These are phyloP conservation scores for Corniculantispora saksenae DNA, from an alignment of 2,329 filamentous ascomycete species.

Conservation along the genomic window DNA sequence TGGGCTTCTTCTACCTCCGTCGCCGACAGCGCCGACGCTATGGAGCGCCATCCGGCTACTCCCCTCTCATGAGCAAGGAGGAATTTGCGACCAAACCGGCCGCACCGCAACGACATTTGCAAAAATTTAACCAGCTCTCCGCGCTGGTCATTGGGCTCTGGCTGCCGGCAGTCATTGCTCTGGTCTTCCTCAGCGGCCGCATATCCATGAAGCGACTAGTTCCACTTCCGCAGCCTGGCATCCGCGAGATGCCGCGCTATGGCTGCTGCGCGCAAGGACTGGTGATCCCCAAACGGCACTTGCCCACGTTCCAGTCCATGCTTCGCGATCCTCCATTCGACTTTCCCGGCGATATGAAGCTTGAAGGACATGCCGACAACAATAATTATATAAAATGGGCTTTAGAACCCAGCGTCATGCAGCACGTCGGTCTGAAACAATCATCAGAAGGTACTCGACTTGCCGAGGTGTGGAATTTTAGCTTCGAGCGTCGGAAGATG, in stretches of 20 bases:
- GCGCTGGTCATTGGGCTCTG: slow-evolving; percentile 33
- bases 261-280: slow-evolving; percentile 42
- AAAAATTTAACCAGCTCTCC: slow-evolving; percentile 27
- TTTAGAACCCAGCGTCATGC: slow-evolving; percentile 38
- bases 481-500: slow-evolving; percentile 30
- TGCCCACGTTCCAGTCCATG: slow-evolving; percentile 30
- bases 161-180: slow-evolving; percentile 33
- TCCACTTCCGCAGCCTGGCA: slow-evolving; percentile 23
- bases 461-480: slow-evolving; percentile 39
- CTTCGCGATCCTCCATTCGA: slow-evolving; percentile 34
- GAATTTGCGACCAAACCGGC: slow-evolving; percentile 12
- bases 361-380: slow-evolving; percentile 36
- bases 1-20: slow-evolving; percentile 23
- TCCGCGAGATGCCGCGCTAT: slow-evolving; percentile 39
- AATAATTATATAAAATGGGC: slow-evolving; percentile 36
- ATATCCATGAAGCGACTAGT: slow-evolving; percentile 30
- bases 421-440: slow-evolving; percentile 37
- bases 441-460: slow-evolving; percentile 31
- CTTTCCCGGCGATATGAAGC: slow-evolving; percentile 37
- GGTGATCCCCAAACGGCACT: slow-evolving; percentile 35
- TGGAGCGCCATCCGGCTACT: slow-evolving; percentile 1
- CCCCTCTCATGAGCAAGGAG: slow-evolving; percentile 6
- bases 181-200: slow-evolving; percentile 34
- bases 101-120: slow-evolving; percentile 17
- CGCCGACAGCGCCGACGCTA: slow-evolving; percentile 11